Evolutionary conservation across 331 rosid species (phyloP).

Genomic region (Quercus lobata): DNA sequence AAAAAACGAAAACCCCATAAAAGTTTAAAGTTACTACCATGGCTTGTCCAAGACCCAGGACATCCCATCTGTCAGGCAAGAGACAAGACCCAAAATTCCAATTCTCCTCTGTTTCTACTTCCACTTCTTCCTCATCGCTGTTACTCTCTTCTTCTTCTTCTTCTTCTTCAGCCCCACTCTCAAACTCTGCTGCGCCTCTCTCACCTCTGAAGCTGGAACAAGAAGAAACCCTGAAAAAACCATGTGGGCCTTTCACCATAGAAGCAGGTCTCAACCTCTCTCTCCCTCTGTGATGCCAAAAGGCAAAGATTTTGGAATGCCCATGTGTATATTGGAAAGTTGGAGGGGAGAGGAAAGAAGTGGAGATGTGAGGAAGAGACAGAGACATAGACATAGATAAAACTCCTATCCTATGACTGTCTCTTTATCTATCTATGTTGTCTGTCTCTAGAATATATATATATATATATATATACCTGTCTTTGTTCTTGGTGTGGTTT

Average conservation of each 20-base stretch:
- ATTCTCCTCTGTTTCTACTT: constrained; percentile 16
- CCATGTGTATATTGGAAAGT: neutral
- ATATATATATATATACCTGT: too few relatives aligned
- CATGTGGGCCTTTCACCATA: neutral
- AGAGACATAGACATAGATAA: constrained; percentile 14
- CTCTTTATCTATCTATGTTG: neutral
- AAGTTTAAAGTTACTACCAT: constrained; percentile 50
- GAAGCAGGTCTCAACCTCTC: neutral
- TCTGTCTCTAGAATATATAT: neutral
- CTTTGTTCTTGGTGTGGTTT: neutral
- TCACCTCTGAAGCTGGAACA: constrained; percentile 14
- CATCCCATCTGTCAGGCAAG: constrained; percentile 85
- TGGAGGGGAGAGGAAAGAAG: neutral
- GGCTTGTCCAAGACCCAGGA: constrained; percentile 97
- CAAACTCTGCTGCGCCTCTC: neutral
- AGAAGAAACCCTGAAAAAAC: constrained; percentile 12
- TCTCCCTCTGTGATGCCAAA: constrained; percentile 20
- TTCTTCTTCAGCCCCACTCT: neutral
- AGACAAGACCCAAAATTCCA: constrained; percentile 23
- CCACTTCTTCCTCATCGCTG: constrained; percentile 18
- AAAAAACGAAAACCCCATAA: neutral
- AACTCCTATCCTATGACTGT: too few relatives aligned
- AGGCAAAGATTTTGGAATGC: neutral
- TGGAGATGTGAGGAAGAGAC: constrained; percentile 13
- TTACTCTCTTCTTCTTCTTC: constrained; percentile 11